phyloP scores from a whole-genome alignment of 1,284 basidiomycete species.

The Termitomyces sp. region DNA sequence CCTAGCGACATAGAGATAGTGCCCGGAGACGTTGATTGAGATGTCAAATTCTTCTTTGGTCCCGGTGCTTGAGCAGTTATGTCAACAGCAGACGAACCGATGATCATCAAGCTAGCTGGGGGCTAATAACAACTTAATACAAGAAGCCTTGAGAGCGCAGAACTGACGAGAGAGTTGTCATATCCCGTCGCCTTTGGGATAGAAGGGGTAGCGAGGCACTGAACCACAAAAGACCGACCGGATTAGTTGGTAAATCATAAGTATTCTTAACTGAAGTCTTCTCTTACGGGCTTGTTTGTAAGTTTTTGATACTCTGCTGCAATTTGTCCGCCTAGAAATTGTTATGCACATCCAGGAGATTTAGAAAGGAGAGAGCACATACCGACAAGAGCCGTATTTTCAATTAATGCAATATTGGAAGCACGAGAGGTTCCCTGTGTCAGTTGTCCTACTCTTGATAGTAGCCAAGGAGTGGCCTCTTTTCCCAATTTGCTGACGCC shows the following conservation, averaged over 20 bases:
- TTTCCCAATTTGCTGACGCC: conserved; percentile 84
- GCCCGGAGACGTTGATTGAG: conserved; percentile 80
- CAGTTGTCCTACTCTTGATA: conserved; percentile 81
- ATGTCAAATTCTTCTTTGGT: conserved; percentile 26
- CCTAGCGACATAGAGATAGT: conserved; percentile 71
- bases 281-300: conserved; percentile 32
- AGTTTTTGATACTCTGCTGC: conserved; percentile 75
- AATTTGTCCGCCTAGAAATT: conserved; percentile 62
- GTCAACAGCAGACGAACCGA: conserved; percentile 86
- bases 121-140: conserved; percentile 9
- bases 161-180: conserved; percentile 10
- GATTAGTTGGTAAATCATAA: conserved; percentile 4
- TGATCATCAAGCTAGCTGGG: conserved; percentile 48
- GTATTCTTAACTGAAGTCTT: conserved; percentile 10
- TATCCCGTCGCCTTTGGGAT: neutral
- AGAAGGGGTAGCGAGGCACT: conserved; percentile 3
- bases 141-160: neutral
- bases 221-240: neutral
- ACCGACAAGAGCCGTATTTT: conserved; percentile 90
- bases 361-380: conserved; percentile 21
- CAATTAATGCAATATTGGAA: conserved; percentile 82
- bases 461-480: conserved; percentile 93
- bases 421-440: conserved; percentile 71
- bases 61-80: conserved; percentile 54
- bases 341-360: conserved; percentile 1